Conservation (phyloP, 176 grass and related monocot genomes). For the Pontederia paniculata region DNA sequence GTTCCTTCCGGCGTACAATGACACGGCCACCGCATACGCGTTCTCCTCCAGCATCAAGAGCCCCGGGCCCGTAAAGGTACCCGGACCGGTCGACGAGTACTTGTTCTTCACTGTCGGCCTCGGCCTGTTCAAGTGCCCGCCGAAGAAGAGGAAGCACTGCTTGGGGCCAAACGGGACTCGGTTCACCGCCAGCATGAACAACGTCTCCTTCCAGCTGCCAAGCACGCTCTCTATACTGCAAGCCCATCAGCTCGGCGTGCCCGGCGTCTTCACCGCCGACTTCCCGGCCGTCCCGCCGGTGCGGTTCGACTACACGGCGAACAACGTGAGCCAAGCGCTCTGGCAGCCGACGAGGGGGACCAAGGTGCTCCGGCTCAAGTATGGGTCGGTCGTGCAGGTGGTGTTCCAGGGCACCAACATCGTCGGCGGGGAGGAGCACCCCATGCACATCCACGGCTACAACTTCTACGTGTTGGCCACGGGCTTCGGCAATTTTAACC, state of each 20-base stretch:
- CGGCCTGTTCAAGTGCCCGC: slow-evolving; percentile 48
- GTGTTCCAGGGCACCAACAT: slow-evolving; percentile 85
- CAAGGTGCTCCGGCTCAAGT: slow-evolving; percentile 36
- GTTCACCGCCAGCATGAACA: slow-evolving; percentile 83
- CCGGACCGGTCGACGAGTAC: slow-evolving; percentile 53
- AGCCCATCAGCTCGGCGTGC: slow-evolving; percentile 46
- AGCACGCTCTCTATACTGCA: slow-evolving; percentile 43
- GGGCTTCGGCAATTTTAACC: slow-evolving; percentile 75
- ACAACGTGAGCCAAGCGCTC: slow-evolving; percentile 52
- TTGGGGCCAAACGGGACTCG: slow-evolving; percentile 57
- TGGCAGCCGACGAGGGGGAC: slow-evolving; percentile 49
- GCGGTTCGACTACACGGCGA: slow-evolving; percentile 60
- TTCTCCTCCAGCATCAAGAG: slow-evolving; percentile 52
- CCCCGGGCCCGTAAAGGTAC: slow-evolving; percentile 41
- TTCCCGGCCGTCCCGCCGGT: slow-evolving; percentile 63
- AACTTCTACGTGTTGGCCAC: slow-evolving; percentile 79
- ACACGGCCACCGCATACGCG: slow-evolving; percentile 43
- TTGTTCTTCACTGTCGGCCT: slow-evolving; percentile 60
- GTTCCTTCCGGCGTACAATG: slow-evolving; percentile 49
- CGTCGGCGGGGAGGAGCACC: slow-evolving; percentile 61
- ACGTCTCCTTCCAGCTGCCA: slow-evolving; percentile 70
- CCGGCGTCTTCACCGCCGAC: slow-evolving; percentile 62
- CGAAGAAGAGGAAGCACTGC: slow-evolving; percentile 27
- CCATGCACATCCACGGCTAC: slow-evolving; percentile 92
- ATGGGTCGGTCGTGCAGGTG: slow-evolving; percentile 57